Evolutionary conservation across 345 rosid genomes (phyloP).

Genomic region (Brassica incana): DNA sequence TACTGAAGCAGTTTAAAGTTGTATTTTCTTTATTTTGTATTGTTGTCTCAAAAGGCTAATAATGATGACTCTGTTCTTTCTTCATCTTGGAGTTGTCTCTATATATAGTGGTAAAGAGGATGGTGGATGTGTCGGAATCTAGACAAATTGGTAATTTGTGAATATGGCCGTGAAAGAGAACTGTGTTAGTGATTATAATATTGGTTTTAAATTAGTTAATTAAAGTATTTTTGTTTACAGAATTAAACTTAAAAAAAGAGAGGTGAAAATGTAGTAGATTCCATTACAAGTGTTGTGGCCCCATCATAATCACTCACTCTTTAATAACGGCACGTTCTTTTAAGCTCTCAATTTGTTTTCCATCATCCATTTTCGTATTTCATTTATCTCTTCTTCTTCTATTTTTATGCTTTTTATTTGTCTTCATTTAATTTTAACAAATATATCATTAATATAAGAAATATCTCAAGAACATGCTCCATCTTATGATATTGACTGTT

Average conservation of each 20-base stretch:
- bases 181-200: conserved; percentile 12
- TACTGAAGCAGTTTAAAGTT: neutral
- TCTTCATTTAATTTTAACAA: neutral
- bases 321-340: conserved; percentile 37
- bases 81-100: conserved; percentile 20
- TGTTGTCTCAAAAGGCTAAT: conserved; percentile 9
- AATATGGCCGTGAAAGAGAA: conserved; percentile 31
- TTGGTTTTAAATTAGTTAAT: neutral
- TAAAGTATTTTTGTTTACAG: neutral
- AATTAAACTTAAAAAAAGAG: neutral
- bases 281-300: conserved; percentile 29
- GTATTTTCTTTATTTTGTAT: neutral
- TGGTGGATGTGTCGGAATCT: conserved; percentile 35
- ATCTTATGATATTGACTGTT: neutral
- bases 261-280: conserved; percentile 5
- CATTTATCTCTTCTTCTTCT: neutral
- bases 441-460: neutral
- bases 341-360: conserved; percentile 19
- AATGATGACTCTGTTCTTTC: conserved; percentile 33
- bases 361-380: conserved; percentile 15
- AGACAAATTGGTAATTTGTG: conserved; percentile 32
- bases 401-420: neutral
- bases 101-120: conserved; percentile 34
- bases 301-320: conserved; percentile 4
- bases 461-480: neutral